Conservation (phyloP, 495 filamentous ascomycete species). For the Penicillium maclennaniae region DNA sequence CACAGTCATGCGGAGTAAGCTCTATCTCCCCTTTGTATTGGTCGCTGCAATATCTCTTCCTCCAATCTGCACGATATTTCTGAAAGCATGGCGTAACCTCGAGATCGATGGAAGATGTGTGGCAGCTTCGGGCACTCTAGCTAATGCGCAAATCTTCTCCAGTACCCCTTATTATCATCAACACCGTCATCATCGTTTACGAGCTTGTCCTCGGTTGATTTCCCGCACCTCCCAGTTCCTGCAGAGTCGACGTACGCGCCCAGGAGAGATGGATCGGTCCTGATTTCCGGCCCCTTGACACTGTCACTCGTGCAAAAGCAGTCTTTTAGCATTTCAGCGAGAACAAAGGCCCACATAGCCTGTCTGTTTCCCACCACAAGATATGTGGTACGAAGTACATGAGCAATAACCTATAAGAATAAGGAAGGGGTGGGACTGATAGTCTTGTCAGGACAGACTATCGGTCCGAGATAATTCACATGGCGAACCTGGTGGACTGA, state of each 20-base stretch:
- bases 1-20: slow-evolving; percentile 92
- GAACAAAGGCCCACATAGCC: not conserved
- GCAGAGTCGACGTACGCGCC: not conserved
- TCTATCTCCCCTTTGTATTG: not conserved
- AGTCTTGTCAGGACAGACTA: not conserved
- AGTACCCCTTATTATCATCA: slow-evolving; percentile 95
- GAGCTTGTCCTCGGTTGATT: slow-evolving; percentile 80
- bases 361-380: slow-evolving; percentile 1
- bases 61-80: not conserved
- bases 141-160: slow-evolving; percentile 11
- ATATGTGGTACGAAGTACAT: slow-evolving; percentile 9
- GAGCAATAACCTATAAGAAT: slow-evolving; percentile 11
- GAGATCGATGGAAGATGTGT: not conserved
- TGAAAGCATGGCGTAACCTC: not conserved
- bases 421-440: not conserved
- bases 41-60: not conserved
- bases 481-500: not conserved
- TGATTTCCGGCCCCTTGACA: not conserved
- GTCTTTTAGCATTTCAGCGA: slow-evolving; percentile 5
- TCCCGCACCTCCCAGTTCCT: not conserved
- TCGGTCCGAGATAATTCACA: not conserved
- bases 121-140: not conserved
- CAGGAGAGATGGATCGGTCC: not conserved
- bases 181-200: slow-evolving; percentile 85
- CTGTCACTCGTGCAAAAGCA: not conserved